These are phyloP conservation scores for Fraxinus floribunda DNA, from an alignment of 305 asterid genomes.

Conservation along the genomic window DNA sequence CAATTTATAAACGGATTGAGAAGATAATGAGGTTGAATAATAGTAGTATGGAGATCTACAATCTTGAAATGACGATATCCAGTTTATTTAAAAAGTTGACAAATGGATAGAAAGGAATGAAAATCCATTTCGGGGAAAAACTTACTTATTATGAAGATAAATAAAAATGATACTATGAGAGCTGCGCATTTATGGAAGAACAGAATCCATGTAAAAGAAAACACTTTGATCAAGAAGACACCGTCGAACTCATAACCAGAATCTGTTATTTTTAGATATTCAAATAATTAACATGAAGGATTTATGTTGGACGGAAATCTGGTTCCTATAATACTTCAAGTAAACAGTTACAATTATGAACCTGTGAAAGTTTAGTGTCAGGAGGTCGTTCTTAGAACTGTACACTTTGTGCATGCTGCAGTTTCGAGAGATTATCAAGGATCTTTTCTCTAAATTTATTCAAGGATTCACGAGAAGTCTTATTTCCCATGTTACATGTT, in stretches of 20 bases:
- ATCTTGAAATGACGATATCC: neutral
- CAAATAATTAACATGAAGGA: neutral
- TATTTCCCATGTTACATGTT: too few relatives aligned
- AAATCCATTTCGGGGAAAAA: neutral
- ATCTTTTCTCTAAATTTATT: too few relatives aligned
- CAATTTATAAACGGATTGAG: neutral
- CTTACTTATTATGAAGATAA: neutral
- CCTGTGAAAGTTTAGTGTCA: too few relatives aligned
- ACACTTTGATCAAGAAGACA: neutral
- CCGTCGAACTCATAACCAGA: neutral
- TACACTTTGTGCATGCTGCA: too few relatives aligned
- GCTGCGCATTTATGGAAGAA: neutral
- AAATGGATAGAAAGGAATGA: neutral
- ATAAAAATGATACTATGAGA: neutral
- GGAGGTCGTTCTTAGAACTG: too few relatives aligned
- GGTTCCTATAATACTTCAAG: neutral
- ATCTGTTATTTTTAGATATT: neutral
- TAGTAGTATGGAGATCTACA: neutral
- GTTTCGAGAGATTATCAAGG: too few relatives aligned
- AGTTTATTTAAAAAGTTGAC: neutral
- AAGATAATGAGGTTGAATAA: neutral
- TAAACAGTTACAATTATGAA: too few relatives aligned
- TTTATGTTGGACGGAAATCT: neutral
- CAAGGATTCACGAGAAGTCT: too few relatives aligned
- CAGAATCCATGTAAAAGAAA: neutral